Base-by-base conservation (phyloP, 2,329 filamentous ascomycete species). In the Leptosphaerulina australis region DNA sequence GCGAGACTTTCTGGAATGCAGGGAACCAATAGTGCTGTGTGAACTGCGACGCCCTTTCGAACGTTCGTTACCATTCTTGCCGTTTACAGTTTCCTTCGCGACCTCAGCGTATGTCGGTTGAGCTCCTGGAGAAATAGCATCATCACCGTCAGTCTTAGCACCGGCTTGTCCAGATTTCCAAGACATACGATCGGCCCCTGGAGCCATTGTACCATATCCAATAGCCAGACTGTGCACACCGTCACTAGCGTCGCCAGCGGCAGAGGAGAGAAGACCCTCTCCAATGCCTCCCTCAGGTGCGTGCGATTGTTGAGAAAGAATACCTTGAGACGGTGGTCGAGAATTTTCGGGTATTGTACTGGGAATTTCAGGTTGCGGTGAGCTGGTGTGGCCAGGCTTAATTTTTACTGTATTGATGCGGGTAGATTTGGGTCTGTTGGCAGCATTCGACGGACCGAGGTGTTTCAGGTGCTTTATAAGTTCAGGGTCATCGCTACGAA, bases 361-460 rank as follows among this genome's bases (percentile, higher is more conserved):
- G 34, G 67, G 67, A 41, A 75, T 74, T 14, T 79, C 82, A 12
- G 83, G 83, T 63, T 85, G 86, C 67, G 86, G 85, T 66, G 84
- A 84, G 50, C 84, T 82, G 4, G 77, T 78, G 44, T 78, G 35
- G 22, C 77, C 82, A 11, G 83, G 83, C 67, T 87, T 87, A 69
- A 87, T 86, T 69, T 86, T 87, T 55, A 87, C 84, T 8, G 78
- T 80, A 49, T 79, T 79, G 68, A 83, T 86, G 26, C 84, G 81
- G 5, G 84, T 87, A 26, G 80, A 72, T 44, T 82, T 81, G 2
- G 84, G 84, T 31, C 79, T 76, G 55, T 77, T 83, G 15, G 84
- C 84, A 12, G 81, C 75, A 59, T 87, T 87, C 14, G 83, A 86
- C 0, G 84, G 84, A 4, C 84, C 84, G 2, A 87, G 76, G 61